Evolutionary conservation across 352 stramenopile genomes (phyloP), one percentile per base, ranked within the genome.

Genomic region (Phytopythium ostracodes): DNA sequence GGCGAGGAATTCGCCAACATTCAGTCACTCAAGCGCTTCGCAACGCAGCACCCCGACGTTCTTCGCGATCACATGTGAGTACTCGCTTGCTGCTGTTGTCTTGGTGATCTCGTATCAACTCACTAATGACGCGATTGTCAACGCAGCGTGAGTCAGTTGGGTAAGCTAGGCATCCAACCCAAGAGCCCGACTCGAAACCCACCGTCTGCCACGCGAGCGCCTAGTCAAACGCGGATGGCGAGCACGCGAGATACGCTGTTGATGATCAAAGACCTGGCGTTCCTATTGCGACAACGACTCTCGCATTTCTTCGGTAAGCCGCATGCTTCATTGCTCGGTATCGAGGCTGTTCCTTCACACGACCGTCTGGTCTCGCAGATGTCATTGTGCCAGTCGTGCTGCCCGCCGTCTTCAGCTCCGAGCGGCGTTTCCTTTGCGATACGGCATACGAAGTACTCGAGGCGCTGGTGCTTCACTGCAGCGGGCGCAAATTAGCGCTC

Each of bases 11-110:
- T 88, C 31, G 79, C 79, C 0, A 72, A 70, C 1, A 85, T 88
- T 25, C 79, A 88, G 52, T 85, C 76, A 40, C 67, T 88, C 50
- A 87, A 84, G 62, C 75, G 79, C n/a, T 88, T 88, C 40, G 67
- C 76, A 12, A 50, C 51, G 17, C 75, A 87, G 43, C 70, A 87
- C 31, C 76, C 79, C 2, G 73, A 84, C 9, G 66, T 88, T 10
- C 67, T 88, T 20, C 71, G 75, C 9, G 69, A 76, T 0, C 73
- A 87, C 71, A 86, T 88, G 79, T 88, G 61, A 55, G 69, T 72
- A 33, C 5, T 15, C 43, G 18, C 33, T 27, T 46, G 2, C 46
- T 53, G 8, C 24, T 12, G 15, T 18, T 10, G 9, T 15, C 56
- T 36, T 50, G 7, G 15, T 43, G 17, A 15, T 40, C 29, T 59